Base-by-base conservation (phyloP, 768 basidiomycete species). In the Psilocybe sp. region DNA sequence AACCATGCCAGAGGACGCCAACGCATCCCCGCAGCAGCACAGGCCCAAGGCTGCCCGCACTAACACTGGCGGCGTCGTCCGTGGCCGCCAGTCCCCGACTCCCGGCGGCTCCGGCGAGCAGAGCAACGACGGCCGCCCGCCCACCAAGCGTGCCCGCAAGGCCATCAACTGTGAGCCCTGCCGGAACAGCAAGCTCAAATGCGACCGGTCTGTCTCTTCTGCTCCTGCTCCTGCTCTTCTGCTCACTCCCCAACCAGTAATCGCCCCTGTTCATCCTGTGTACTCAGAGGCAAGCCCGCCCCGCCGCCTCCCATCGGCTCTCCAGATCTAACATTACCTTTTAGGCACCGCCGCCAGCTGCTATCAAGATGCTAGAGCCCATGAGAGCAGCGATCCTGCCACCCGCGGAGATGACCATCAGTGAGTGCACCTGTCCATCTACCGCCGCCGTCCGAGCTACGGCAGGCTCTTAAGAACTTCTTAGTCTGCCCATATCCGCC, bases 151-250 rank as follows among this genome's bases (percentile, higher is more conserved):
- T 40, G 86, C 90, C 0, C 76, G 90, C 51, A 92, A 92, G 63
- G 89, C 90, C 14, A 90, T 92, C 58, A 92, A 92, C 69, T 92
- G 90, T 62, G 89, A 90, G 59, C 90, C 90, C 2, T 92, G 90
- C 71, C 78, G 90, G 62, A 86, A 84, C 59, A 88, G 85, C 75
- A 90, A 92, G 70, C 81, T 92, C 59, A 91, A 92, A 70, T 92
- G 90, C 72, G 90, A 92, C 68, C 84, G 89, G 89, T 87, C 49
- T 40, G 69, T 67, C 43, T 51, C 35, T 47, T 31, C 48, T 40
- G 39, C 20, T 37, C 47, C 41, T 54, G 5, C 37, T 41, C 31
- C 46, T 23, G 40, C n/a, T 42, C 46, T 11, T 49, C 28, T 45
- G 39, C 58, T 47, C 52, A 47, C 54, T 52, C 42, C 35, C 44